Evolutionary conservation across 176 grass and related monocot genomes (phyloP), one percentile per base, ranked within the genome.

Genomic region (Oryza glumipatula): DNA sequence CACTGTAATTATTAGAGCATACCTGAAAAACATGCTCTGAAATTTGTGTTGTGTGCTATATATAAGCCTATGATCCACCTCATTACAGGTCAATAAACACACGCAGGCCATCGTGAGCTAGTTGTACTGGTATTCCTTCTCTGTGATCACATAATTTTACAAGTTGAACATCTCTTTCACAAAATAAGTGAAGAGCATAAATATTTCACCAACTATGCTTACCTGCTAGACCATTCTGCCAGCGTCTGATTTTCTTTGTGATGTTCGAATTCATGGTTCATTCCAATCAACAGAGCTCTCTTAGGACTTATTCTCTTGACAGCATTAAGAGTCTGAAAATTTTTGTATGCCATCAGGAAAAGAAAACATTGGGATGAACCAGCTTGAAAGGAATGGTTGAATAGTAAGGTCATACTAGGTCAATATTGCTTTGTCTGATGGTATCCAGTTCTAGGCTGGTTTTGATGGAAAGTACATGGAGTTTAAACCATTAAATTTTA

Each of bases 201-300:
- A 39, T 7, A 32, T 28, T 81, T 46, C 35, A 75, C 33, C 65
- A 69, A 63, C 41, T 3, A 51, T 0, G 44, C 9, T 28, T 76
- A 97, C 90, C 78, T 83, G 67, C 11, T 39, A 76, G 90, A 94
- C 95, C 95, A 97, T 83, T 89, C 86, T 70, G 78, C 81, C 77
- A 97, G 77, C 66, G 91, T 80, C 66, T 86, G 60, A 67, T 97
- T 94, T 88, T 93, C 92, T 68, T 83, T 86, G 36, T 92, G 60
- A 68, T 97, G 90, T 80, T 94, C 95, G 47, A 91, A 97, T 36
- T 93, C 86, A 24, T 97, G 95, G 70, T 88, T 94, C 95, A 97
- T 94, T 68, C 95, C 95, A 89, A 89, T 94, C 45, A 97, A 48
- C 70, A 97, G 84, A 54, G 88, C 90, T 43, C 54, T 90, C 65